A percentile compares a stretch with the other conserved stretches of the same genome.
phyloP scores from a whole-genome alignment of 2,329 filamentous ascomycete species.

The Berkeleyomyces basicola region DNA sequence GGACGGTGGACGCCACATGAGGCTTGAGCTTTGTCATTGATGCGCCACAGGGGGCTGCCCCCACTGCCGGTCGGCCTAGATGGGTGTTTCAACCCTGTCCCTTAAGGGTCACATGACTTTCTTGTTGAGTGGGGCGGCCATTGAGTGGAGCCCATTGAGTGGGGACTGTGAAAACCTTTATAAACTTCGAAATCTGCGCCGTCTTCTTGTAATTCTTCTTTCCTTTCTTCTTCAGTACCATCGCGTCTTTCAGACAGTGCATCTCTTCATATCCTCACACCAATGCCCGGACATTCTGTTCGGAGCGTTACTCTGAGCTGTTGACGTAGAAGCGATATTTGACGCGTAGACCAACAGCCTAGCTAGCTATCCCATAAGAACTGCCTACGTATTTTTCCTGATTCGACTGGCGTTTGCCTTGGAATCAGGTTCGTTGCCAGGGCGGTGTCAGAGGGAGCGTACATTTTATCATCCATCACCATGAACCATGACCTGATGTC shows the following conservation, averaged over 20 bases:
- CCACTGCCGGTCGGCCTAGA: conserved; percentile 10
- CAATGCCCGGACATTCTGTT: conserved; percentile 53
- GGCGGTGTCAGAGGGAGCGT: conserved; percentile 28
- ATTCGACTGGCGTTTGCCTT: conserved; percentile 19
- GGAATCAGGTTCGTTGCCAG: conserved; percentile 11
- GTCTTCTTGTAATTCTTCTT: conserved; percentile 14
- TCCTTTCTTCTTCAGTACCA: conserved; percentile 34
- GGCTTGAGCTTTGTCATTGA: not conserved
- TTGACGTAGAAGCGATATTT: conserved; percentile 49
- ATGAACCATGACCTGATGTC: too few species aligned
- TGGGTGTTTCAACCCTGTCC: too few species aligned
- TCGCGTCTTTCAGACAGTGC: conserved; percentile 79
- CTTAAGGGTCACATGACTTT: not conserved
- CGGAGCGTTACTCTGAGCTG: conserved; percentile 34
- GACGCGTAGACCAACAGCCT: conserved; percentile 14
- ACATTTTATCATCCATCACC: conserved; percentile 18
- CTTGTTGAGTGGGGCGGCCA: not conserved
- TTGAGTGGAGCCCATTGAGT: not conserved
- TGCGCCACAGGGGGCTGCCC: not conserved
- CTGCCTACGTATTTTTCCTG: conserved; percentile 32
- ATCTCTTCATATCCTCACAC: conserved; percentile 46
- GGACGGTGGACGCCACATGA: not conserved
- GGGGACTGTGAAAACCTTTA: conserved; percentile 9
- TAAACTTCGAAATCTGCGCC: conserved; percentile 13
- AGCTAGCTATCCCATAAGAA: conserved; percentile 36